These are phyloP conservation scores for Cunninghamia lanceolata DNA, from an alignment of 75 land plant species.

Conservation along the genomic window DNA sequence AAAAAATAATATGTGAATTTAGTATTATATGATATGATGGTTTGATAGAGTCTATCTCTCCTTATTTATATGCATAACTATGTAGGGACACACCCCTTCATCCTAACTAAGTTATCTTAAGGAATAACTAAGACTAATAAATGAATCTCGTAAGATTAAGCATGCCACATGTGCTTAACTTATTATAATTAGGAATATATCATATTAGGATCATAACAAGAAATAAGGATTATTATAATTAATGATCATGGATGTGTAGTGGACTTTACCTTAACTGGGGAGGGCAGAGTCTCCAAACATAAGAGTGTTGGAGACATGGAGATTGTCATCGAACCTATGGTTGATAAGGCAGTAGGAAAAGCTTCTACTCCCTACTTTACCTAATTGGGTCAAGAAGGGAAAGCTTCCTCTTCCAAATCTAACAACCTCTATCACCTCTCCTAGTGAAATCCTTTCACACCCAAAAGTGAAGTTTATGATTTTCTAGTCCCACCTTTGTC, in stretches of 20 bases:
- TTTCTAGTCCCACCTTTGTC: not conserved
- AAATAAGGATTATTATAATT: conserved; percentile 51
- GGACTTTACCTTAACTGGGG: conserved; percentile 8
- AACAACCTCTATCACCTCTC: conserved; percentile 64
- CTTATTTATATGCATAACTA: too few relatives aligned
- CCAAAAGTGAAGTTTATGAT: conserved; percentile 61
- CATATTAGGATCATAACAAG: too few relatives aligned
- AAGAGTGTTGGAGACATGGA: conserved; percentile 9
- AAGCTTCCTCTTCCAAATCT: conserved; percentile 74
- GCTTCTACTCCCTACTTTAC: conserved; percentile 19
- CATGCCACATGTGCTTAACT: too few relatives aligned
- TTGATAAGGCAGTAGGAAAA: conserved; percentile 84
- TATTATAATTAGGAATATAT: too few relatives aligned
- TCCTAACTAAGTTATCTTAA: too few relatives aligned
- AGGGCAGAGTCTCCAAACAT: conserved; percentile 4
- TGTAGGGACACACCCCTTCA: too few relatives aligned
- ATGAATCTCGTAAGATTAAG: too few relatives aligned
- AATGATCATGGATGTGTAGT: conserved; percentile 59
- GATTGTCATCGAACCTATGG: conserved; percentile 24
- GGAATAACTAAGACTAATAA: too few relatives aligned
- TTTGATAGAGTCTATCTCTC: too few relatives aligned
- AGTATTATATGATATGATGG: too few relatives aligned
- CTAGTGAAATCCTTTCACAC: conserved; percentile 59
- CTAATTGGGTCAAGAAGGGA: conserved; percentile 57
- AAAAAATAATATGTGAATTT: too few relatives aligned